These are phyloP conservation scores for Rosellinia necatrix DNA, from an alignment of 2,329 filamentous ascomycete species.

Conservation along the genomic window DNA sequence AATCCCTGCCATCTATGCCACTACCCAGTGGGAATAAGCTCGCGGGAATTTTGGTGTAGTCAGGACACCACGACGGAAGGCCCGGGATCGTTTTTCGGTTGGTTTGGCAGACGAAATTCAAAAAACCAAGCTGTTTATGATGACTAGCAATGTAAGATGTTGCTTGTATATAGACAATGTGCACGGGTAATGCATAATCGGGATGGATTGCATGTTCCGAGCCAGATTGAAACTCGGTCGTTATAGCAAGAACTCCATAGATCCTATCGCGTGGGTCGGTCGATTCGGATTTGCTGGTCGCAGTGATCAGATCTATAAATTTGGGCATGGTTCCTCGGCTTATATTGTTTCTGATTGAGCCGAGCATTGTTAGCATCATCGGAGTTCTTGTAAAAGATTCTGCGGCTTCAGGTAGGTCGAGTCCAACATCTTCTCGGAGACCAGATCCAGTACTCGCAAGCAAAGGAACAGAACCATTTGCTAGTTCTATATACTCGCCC, in stretches of 20 bases:
- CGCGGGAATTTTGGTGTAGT: not conserved
- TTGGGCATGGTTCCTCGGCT: not conserved
- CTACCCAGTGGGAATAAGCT: not conserved
- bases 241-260: conserved; percentile 1
- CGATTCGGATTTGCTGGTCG: not conserved
- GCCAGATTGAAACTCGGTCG: not conserved
- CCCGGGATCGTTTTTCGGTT: not conserved
- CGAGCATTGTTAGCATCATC: not conserved
- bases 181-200: not conserved
- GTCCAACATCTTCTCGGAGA: not conserved
- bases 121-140: not conserved
- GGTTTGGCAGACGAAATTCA: not conserved
- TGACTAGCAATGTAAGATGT: not conserved
- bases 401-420: not conserved
- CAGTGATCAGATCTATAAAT: not conserved
- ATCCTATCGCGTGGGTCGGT: not conserved
- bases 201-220: not conserved
- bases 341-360: not conserved
- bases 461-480: not conserved
- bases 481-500: not conserved
- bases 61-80: conserved; percentile 2
- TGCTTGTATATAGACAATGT: not conserved
- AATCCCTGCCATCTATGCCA: not conserved
- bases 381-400: not conserved
- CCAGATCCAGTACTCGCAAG: not conserved